These are phyloP conservation scores for Sherardia arvensis DNA, from an alignment of 257 asterid species.

Conservation along the genomic window DNA sequence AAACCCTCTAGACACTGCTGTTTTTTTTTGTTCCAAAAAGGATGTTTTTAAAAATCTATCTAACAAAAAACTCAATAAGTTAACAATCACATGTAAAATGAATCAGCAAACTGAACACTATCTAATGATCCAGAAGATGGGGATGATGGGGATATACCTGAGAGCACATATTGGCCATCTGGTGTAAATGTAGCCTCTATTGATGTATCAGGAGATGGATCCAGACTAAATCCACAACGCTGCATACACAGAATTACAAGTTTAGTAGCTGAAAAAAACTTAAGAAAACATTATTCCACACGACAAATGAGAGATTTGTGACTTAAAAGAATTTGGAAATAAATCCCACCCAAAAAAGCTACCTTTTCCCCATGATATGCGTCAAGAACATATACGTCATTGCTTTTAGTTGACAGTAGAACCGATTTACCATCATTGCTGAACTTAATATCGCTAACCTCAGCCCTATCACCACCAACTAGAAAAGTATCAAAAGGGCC, in stretches of 20 bases:
- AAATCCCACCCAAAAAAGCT: constrained; percentile 1
- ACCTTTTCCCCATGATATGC: constrained; percentile 98
- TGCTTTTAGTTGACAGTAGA: constrained; percentile 85
- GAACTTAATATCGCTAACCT: constrained; percentile 94
- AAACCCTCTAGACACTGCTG: neutral
- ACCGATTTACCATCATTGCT: constrained; percentile 94
- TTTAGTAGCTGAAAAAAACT: neutral
- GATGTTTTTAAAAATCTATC: too few species aligned
- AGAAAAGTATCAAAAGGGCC: constrained; percentile 96
- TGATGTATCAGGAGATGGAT: constrained; percentile 50
- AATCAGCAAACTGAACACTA: neutral
- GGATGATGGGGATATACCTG: constrained; percentile 37
- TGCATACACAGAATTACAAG: constrained; percentile 21
- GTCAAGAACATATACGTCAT: constrained; percentile 76
- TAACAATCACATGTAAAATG: neutral
- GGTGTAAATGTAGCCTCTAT: constrained; percentile 91
- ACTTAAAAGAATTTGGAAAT: neutral
- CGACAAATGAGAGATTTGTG: neutral
- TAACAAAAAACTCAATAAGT: too few species aligned
- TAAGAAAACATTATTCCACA: neutral
- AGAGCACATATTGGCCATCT: constrained; percentile 84
- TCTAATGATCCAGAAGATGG: neutral
- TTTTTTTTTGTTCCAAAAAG: too few species aligned
- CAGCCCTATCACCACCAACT: constrained; percentile 96
- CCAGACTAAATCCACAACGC: constrained; percentile 82